These are phyloP conservation scores for Fonsecaea multimorphosa DNA, from an alignment of 2,329 filamentous ascomycete genomes.

Conservation along the genomic window DNA sequence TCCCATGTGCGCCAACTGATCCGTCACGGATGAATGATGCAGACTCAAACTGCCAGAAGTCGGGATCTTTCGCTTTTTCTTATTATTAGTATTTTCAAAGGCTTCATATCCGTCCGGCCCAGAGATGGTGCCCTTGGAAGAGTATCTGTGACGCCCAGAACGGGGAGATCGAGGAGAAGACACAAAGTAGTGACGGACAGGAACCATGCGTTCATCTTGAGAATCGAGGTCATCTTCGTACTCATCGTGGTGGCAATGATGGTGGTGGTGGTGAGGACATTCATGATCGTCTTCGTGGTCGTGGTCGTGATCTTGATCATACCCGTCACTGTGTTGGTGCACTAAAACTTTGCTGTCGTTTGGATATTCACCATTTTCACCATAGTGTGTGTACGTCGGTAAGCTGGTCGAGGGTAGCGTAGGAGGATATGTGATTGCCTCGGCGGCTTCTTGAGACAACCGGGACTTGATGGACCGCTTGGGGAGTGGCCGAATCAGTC, in stretches of 20 bases:
- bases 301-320: conserved; percentile 38
- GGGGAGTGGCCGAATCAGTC: conserved; percentile 90
- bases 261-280: conserved; percentile 36
- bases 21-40: conserved; percentile 65
- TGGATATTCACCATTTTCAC: conserved; percentile 62
- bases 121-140: conserved; percentile 61
- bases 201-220: conserved; percentile 61
- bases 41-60: conserved; percentile 74
- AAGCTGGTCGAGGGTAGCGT: conserved; percentile 73
- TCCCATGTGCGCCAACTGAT: conserved; percentile 69
- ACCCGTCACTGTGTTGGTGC: conserved; percentile 51
- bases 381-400: conserved; percentile 74
- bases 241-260: conserved; percentile 47
- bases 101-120: conserved; percentile 92
- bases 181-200: conserved; percentile 51
- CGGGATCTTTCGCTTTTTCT: conserved; percentile 98
- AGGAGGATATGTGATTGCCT: conserved; percentile 81
- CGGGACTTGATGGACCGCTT: conserved; percentile 86
- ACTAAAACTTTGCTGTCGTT: conserved; percentile 54
- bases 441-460: conserved; percentile 82
- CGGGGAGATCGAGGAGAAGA: conserved; percentile 47
- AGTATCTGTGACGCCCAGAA: conserved; percentile 41
- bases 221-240: conserved; percentile 54
- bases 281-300: conserved; percentile 37
- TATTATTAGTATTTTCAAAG: conserved; percentile 98